These are phyloP conservation scores for Kwoniella pini DNA, from an alignment of 768 basidiomycete genomes.

Conservation along the genomic window DNA sequence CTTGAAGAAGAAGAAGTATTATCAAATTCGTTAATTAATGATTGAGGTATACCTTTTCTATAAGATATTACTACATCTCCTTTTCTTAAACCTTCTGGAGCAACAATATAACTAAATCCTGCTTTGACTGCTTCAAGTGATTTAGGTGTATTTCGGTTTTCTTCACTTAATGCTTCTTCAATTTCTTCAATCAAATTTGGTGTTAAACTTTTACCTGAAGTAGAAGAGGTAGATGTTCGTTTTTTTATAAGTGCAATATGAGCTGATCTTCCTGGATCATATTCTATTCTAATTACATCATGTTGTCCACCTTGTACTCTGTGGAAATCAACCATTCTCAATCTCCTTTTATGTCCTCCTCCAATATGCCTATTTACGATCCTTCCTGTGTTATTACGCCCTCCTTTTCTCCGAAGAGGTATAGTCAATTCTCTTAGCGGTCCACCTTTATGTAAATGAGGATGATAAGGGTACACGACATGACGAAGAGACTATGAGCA, in stretches of 20 bases:
- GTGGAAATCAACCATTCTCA: conserved; percentile 82
- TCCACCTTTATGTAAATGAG: conserved; percentile 80
- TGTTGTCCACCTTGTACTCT: conserved; percentile 75
- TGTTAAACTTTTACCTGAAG: conserved; percentile 20
- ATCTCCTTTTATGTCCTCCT: conserved; percentile 84
- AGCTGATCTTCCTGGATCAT: conserved; percentile 88
- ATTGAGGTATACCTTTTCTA: conserved; percentile 75
- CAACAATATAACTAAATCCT: conserved; percentile 86
- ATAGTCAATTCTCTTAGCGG: conserved; percentile 80
- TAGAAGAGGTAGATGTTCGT: conserved; percentile 57
- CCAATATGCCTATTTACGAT: conserved; percentile 88
- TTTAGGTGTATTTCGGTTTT: conserved; percentile 10
- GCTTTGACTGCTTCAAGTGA: conserved; percentile 38
- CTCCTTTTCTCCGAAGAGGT: conserved; percentile 79
- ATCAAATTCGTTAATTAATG: conserved; percentile 63
- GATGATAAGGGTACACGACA: conserved; percentile 74
- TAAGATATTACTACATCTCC: conserved; percentile 88
- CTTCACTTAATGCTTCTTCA: conserved; percentile 22
- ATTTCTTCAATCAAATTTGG: conserved; percentile 21
- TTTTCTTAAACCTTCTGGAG: conserved; percentile 82
- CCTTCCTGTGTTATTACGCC: conserved; percentile 75
- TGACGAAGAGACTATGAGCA: conserved; percentile 66
- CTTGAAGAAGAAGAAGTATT: conserved; percentile 25
- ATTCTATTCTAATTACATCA: conserved; percentile 92
- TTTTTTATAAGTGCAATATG: conserved; percentile 88